Evolutionary conservation across 2,329 filamentous ascomycete genomes (phyloP).

Genomic region (Ascochyta clinopodiicola): DNA sequence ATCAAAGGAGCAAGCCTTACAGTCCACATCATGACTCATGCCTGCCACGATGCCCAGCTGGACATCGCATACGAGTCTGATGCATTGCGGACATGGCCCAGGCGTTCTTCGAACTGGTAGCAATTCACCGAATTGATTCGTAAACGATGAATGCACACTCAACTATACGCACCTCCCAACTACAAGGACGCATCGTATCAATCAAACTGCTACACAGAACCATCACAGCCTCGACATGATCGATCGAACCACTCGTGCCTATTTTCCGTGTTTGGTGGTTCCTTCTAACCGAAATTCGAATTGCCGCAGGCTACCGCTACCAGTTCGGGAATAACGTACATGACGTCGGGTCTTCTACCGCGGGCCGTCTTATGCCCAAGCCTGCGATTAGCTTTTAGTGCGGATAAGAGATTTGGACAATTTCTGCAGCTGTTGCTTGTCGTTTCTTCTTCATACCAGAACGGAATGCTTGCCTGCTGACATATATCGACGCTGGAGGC

Average conservation of each 20-base stretch:
- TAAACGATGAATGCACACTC: neutral
- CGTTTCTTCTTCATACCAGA: constrained; percentile 5
- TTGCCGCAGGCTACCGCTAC: neutral
- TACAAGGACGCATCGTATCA: neutral
- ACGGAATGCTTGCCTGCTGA: constrained; percentile 31
- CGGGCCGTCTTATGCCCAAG: constrained; percentile 12
- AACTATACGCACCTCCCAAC: neutral
- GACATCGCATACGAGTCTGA: neutral
- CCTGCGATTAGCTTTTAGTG: constrained; percentile 12
- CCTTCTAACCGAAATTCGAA: neutral
- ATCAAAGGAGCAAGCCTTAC: neutral
- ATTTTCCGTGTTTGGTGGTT: neutral
- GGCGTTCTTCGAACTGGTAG: neutral
- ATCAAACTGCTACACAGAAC: neutral
- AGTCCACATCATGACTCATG: neutral
- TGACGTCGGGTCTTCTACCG: constrained; percentile 10
- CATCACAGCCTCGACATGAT: neutral
- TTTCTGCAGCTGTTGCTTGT: constrained; percentile 7
- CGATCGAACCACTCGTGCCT: neutral
- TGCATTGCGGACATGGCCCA: neutral
- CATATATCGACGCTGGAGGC: constrained; percentile 26
- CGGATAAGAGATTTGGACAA: constrained; percentile 19
- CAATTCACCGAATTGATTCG: neutral
- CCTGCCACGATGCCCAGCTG: neutral
- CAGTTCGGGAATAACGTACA: neutral